These are phyloP conservation scores for Trichoderma hamatum DNA, from an alignment of 2,329 filamentous ascomycete species.

Conservation along the genomic window DNA sequence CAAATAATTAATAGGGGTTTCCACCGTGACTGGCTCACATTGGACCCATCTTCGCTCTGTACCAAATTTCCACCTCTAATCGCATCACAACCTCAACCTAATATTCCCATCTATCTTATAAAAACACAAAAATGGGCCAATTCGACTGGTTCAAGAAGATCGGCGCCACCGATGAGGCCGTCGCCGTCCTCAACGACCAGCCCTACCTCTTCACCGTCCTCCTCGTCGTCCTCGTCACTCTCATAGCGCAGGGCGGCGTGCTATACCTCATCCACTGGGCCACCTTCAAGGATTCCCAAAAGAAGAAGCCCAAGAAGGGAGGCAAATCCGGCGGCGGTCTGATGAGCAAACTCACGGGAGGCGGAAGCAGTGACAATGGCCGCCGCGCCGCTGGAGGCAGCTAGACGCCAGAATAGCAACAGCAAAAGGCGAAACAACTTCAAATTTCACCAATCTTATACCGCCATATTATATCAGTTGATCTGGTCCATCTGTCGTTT, in stretches of 20 bases:
- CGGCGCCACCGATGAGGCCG: slow-evolving; percentile 60
- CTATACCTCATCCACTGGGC: slow-evolving; percentile 63
- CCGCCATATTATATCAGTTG: background rate
- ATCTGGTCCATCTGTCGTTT: background rate
- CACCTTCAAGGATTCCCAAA: slow-evolving; percentile 64
- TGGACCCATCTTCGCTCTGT: background rate
- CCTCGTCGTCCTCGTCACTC: slow-evolving; percentile 54
- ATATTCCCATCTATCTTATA: background rate
- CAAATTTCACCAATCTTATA: background rate
- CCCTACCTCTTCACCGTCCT: slow-evolving; percentile 62
- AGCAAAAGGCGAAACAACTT: background rate
- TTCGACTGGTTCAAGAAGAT: slow-evolving; percentile 61
- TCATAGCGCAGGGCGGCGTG: slow-evolving; percentile 51
- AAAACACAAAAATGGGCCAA: slow-evolving; percentile 46
- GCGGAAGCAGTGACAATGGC: background rate
- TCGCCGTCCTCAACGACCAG: slow-evolving; percentile 64
- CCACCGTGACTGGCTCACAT: background rate
- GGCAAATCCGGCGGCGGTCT: background rate
- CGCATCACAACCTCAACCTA: background rate
- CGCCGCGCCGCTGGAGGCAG: slow-evolving; percentile 15
- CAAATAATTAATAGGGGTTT: background rate
- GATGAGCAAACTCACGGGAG: slow-evolving; percentile 5
- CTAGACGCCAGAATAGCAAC: background rate
- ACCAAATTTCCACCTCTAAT: background rate
- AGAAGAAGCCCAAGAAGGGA: slow-evolving; percentile 47